A percentile compares a stretch with the other conserved stretches of the same genome.
Conservation (phyloP, 192 early-diverging fungal species). For the Linnemannia zychae region DNA sequence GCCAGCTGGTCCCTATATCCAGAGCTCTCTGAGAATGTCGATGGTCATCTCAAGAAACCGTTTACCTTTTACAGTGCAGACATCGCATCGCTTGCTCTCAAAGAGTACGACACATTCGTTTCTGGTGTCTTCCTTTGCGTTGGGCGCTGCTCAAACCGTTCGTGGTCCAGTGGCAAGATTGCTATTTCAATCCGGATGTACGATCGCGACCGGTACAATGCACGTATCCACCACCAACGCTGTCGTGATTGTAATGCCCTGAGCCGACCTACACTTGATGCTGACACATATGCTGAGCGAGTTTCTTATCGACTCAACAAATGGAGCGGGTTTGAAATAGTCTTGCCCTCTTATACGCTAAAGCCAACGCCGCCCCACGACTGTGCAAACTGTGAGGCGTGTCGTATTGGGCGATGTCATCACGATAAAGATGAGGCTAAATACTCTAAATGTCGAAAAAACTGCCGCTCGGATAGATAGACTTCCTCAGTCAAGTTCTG, state of each 20-base stretch:
- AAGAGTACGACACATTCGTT: constrained; percentile 15
- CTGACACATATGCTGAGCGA: constrained; percentile 15
- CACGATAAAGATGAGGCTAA: constrained; percentile 6
- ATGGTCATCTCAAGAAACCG: not conserved
- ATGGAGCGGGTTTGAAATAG: constrained; percentile 11
- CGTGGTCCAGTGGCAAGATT: constrained; percentile 17
- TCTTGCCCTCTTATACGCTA: not conserved
- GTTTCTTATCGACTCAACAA: constrained; percentile 15
- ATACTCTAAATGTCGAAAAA: not conserved
- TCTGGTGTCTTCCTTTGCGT: constrained; percentile 1
- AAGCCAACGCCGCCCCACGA: constrained; percentile 2
- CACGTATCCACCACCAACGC: constrained; percentile 9
- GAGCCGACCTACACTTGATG: constrained; percentile 15
- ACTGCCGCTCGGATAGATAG: not conserved
- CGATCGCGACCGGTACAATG: constrained; percentile 16
- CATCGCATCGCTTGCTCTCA: not conserved
- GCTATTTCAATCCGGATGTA: constrained; percentile 18
- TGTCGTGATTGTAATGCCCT: constrained; percentile 7
- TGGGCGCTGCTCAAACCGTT: constrained; percentile 2
- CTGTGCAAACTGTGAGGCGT: constrained; percentile 14
- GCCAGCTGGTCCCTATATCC: constrained; percentile 8
- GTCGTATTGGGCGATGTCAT: constrained; percentile 3
- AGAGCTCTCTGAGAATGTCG: constrained; percentile 2
- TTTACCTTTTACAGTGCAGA: constrained; percentile 13
- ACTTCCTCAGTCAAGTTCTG: not conserved